Conservation (phyloP, 768 basidiomycete genomes). For the Tylopilus rubrobrunneus region DNA sequence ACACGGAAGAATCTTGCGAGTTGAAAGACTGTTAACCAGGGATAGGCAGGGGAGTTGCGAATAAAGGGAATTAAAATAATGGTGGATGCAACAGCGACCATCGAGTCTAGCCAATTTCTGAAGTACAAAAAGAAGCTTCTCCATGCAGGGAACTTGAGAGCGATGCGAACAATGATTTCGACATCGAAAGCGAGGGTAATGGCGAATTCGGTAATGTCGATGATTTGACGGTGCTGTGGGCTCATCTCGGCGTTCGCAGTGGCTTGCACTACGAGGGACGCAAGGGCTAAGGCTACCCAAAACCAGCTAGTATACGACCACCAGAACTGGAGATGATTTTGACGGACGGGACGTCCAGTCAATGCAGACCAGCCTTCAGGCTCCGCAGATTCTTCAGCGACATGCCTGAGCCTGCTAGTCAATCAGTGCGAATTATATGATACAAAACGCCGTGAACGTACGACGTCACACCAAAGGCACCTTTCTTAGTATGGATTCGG, state of each 20-base stretch:
- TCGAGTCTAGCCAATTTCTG: constrained; percentile 69
- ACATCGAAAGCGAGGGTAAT: constrained; percentile 83
- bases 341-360: constrained; percentile 35
- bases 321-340: constrained; percentile 50
- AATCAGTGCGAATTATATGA: not conserved
- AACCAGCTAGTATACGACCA: constrained; percentile 60
- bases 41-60: constrained; percentile 57
- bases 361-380: constrained; percentile 43
- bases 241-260: constrained; percentile 55
- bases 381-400: constrained; percentile 58
- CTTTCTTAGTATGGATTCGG: constrained; percentile 77
- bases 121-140: constrained; percentile 60
- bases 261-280: constrained; percentile 69
- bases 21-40: constrained; percentile 90
- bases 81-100: constrained; percentile 69
- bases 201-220: constrained; percentile 66
- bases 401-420: constrained; percentile 31
- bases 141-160: constrained; percentile 77
- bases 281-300: constrained; percentile 74
- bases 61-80: constrained; percentile 85
- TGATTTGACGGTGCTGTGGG: constrained; percentile 40
- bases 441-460: constrained; percentile 4
- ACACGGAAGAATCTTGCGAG: constrained; percentile 87
- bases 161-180: constrained; percentile 76
- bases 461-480: constrained; percentile 80